Evolutionary conservation across 768 basidiomycete species (phyloP), one percentile per base, ranked within the genome.

Genomic region (Ramaria rubella): DNA sequence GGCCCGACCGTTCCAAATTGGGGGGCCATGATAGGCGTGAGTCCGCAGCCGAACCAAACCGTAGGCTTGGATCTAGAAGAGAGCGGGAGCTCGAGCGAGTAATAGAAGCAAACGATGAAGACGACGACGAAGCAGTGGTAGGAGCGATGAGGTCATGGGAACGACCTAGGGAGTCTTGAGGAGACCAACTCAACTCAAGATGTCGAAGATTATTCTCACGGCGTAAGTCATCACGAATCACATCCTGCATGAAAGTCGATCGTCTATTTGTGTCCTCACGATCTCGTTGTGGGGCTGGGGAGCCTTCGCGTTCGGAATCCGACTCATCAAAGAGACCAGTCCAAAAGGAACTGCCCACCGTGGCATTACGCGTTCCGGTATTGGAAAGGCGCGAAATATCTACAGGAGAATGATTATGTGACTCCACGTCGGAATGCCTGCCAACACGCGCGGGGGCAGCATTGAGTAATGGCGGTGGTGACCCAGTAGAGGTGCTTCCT

Each of bases 1-100:
- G 17, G n/a, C 30, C 44, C 31, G 43, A 19, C n/a, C 36, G 45
- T 23, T 33, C 55, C 12, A 30, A 45, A 26, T n/a, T 23, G n/a
- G 44, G 44, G 15, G 53, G 26, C 40, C 24, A 55, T 4, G 55
- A 56, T 7, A 45, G 26, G 9, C 11, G 12, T 3, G 38, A 56
- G 21, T 27, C 26, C 30, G 43, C 7, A 31, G 21, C 31, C 26
- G 55, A 45, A 19, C 46, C 46, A 27, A 56, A 56, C 12, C 55
- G 43, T 27, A 56, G 33, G 4, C 44, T 40, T 30, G 55, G 55
- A 33, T 56, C 55, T 21, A 56, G 33, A 6, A 56, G 46, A 46
- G 55, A 56, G 30, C 55, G 55, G 15, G 55, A 56, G 31, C 44
- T 27, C 6, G 55, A 48, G 17, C 55, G 43, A 17, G 27, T 17